These are phyloP conservation scores for Cyberlindnera mrakii DNA, from an alignment of 805 yeast species.

Conservation along the genomic window DNA sequence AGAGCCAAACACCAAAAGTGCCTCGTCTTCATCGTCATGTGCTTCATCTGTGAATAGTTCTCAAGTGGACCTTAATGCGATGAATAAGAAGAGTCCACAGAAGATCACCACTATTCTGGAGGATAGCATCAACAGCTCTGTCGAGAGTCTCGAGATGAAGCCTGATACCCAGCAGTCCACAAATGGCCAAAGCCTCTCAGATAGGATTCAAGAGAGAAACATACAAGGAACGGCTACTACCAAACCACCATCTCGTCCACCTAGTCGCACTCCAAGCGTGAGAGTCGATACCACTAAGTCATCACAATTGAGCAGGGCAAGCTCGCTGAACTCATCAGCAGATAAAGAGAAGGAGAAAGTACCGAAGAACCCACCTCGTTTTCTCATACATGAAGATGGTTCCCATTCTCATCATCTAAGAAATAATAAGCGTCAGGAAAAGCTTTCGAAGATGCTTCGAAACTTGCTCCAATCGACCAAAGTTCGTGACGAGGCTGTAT, in stretches of 20 bases:
- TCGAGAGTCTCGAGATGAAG: too few species aligned
- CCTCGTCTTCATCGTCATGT: conserved; percentile 6
- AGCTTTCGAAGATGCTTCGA: conserved; percentile 66
- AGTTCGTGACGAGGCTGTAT: conserved; percentile 61
- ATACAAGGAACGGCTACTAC: neutral
- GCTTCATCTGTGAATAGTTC: conserved; percentile 1
- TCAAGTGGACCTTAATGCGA: neutral
- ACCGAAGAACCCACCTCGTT: conserved; percentile 29
- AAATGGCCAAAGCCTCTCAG: neutral
- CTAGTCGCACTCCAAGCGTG: conserved; percentile 1
- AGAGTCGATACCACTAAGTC: neutral
- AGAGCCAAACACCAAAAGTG: neutral
- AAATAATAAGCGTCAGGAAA: conserved; percentile 74
- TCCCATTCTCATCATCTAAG: conserved; percentile 74
- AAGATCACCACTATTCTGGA: conserved; percentile 9
- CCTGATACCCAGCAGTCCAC: too few species aligned
- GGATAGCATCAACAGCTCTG: neutral
- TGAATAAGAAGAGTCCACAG: neutral
- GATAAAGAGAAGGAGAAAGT: conserved; percentile 1
- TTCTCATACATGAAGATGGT: conserved; percentile 59
- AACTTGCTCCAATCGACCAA: conserved; percentile 72
- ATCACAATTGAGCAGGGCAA: neutral
- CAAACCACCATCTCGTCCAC: neutral
- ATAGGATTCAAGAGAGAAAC: conserved; percentile 1
- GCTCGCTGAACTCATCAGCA: neutral